phyloP scores from a whole-genome alignment of 202 grass and related monocot species.

The Carex sylvatica region DNA sequence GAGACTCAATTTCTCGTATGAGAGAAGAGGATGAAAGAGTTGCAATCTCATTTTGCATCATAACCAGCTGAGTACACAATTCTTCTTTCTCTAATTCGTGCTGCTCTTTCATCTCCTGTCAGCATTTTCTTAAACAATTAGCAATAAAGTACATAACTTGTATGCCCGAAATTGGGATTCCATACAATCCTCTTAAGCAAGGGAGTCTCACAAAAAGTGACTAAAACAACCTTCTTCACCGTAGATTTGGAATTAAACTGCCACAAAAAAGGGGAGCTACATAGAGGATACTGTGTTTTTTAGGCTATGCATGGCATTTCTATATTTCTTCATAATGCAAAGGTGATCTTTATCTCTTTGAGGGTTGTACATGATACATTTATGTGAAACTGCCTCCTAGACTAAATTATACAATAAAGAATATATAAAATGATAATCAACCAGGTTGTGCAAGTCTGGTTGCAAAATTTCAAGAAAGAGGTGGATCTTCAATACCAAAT shows the following conservation, averaged over 20 bases:
- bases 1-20: constrained; percentile 78
- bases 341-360: background rate
- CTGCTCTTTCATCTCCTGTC: constrained; percentile 56
- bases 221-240: no score
- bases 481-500: no score
- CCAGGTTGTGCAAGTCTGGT: no score
- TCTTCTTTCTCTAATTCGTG: constrained; percentile 76
- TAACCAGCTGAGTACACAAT: constrained; percentile 52
- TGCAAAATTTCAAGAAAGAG: no score
- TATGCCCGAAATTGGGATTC: no score
- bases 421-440: background rate
- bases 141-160: background rate
- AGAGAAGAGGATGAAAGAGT: constrained; percentile 69
- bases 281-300: background rate
- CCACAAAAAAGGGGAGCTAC: background rate
- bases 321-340: background rate
- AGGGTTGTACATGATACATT: background rate
- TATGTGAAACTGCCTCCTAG: background rate
- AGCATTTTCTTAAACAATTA: constrained; percentile 27
- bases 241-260: no score
- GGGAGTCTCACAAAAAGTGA: no score
- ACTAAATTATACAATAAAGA: background rate
- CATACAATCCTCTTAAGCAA: no score
- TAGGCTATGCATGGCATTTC: background rate
- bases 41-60: constrained; percentile 63